These are phyloP conservation scores for Solanum verrucosum DNA, from an alignment of 257 asterid genomes.

Conservation along the genomic window DNA sequence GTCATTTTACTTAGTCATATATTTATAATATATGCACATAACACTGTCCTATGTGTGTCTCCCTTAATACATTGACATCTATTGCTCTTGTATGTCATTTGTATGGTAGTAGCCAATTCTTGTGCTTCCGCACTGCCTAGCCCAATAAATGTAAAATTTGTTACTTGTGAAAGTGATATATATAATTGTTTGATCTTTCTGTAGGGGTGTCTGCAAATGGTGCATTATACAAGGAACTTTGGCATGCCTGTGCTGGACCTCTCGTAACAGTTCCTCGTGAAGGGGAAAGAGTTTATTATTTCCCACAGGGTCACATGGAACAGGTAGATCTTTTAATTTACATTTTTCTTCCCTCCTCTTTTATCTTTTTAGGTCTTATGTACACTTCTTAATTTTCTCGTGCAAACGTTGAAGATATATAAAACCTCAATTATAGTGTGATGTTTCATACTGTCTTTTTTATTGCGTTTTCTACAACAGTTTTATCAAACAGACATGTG, in stretches of 20 bases:
- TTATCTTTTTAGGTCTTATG: background rate
- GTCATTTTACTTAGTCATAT: background rate
- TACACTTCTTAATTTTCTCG: background rate
- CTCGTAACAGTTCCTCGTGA: conserved; percentile 84
- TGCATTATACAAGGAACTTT: conserved; percentile 75
- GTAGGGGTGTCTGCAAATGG: conserved; percentile 44
- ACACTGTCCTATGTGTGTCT: background rate
- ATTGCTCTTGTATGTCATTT: background rate
- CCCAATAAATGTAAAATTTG: background rate
- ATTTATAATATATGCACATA: background rate
- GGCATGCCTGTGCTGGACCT: conserved; percentile 99
- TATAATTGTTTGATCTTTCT: conserved; percentile 2
- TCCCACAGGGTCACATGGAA: conserved; percentile 99
- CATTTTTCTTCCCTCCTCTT: background rate
- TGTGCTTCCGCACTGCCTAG: background rate
- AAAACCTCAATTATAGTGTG: background rate
- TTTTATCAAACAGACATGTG: background rate
- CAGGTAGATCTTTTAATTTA: conserved; percentile 41
- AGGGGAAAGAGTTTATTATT: conserved; percentile 83
- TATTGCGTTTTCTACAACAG: background rate
- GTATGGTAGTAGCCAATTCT: background rate
- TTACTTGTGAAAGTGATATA: background rate
- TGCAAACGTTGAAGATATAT: background rate
- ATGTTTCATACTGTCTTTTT: background rate
- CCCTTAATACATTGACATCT: background rate